Base-by-base conservation (phyloP, 257 asterid genomes). In the Nicotiana obtusifolia region DNA sequence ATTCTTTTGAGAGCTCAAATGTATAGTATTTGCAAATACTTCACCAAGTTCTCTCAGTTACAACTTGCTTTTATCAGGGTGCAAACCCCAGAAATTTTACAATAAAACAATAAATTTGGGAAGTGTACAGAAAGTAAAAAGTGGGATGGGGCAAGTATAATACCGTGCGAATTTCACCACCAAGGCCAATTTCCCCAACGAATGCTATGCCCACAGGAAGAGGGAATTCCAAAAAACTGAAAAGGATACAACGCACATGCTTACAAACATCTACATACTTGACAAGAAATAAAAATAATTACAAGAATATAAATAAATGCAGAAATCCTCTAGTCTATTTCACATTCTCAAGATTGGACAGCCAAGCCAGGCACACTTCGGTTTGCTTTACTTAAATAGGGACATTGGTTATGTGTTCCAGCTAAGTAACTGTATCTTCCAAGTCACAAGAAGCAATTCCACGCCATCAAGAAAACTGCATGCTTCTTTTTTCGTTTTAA, bases 211-310 rank as follows among this genome's bases (percentile, higher is more conserved):
- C 99, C 60, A 83, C 66, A 57, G 98, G 98, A 86, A 95, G 89
- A 66, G 99, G 99, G 82, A 84, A 89, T 77, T 94, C 99, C 92
- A 95, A 86, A 93, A 91, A 93, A 88, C 99, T 95, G 94, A 79
- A 76, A 87, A 66, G 77, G 80, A 64, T n/a, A n/a, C n/a, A n/a
- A n/a, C n/a, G n/a, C n/a, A n/a, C 52, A 64, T 81, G 64, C 41
- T 75, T 75, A 75, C 61, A 49, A 49, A 73, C 62, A 73, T 73
- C 61, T 47, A 73, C 52, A 33, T 59, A 81, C 80, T 76, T 49
- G 33, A 64, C 47, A n/a, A 22, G 57, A 41, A 62, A 35, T n/a
- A 47, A 65, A 44, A 47, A 16, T 31, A 24, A 24, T 75, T 47
- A 75, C 16, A 73, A 7, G 57, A 85, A 68, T 61, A 77, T 67